Percentiles rank a stretch among this genome's conserved stretches.
Evolutionary conservation across 495 filamentous ascomycete genomes (phyloP).

Genomic region (Tuber microsphaerosporum): DNA sequence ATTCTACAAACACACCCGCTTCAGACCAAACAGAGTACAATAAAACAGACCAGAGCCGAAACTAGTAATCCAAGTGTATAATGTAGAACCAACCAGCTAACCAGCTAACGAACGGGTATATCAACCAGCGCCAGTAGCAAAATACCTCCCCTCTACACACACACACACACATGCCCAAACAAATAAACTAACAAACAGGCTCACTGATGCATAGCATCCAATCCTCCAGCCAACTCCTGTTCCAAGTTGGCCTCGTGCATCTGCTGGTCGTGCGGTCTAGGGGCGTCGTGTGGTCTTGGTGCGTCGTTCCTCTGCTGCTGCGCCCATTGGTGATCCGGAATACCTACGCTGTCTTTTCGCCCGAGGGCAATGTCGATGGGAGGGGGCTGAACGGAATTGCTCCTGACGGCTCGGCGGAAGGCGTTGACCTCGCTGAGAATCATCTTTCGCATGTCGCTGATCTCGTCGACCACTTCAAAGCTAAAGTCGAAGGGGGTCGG

Average conservation of each 20-base stretch:
- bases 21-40: background rate
- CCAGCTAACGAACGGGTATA: background rate
- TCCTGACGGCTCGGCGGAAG: slow-evolving; percentile 71
- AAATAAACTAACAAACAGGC: slow-evolving; percentile 12
- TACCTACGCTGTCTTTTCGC: slow-evolving; percentile 56
- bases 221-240: slow-evolving; percentile 73
- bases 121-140: background rate
- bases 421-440: slow-evolving; percentile 83
- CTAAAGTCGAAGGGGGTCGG: slow-evolving; percentile 94
- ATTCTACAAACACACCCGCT: background rate
- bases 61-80: slow-evolving; percentile 1
- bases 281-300: slow-evolving; percentile 75
- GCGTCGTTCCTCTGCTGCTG: slow-evolving; percentile 68
- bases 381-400: slow-evolving; percentile 51
- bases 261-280: slow-evolving; percentile 43
- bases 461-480: slow-evolving; percentile 91
- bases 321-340: slow-evolving; percentile 62
- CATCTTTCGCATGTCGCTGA: slow-evolving; percentile 90
- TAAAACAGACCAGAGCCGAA: background rate
- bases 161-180: slow-evolving; percentile 16
- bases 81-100: slow-evolving; percentile 1
- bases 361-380: slow-evolving; percentile 44
- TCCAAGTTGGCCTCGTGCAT: slow-evolving; percentile 54
- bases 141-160: slow-evolving; percentile 6
- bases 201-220: slow-evolving; percentile 54